These are phyloP conservation scores for Ensete ventricosum DNA, from an alignment of 176 grass and related monocot genomes.

Conservation along the genomic window DNA sequence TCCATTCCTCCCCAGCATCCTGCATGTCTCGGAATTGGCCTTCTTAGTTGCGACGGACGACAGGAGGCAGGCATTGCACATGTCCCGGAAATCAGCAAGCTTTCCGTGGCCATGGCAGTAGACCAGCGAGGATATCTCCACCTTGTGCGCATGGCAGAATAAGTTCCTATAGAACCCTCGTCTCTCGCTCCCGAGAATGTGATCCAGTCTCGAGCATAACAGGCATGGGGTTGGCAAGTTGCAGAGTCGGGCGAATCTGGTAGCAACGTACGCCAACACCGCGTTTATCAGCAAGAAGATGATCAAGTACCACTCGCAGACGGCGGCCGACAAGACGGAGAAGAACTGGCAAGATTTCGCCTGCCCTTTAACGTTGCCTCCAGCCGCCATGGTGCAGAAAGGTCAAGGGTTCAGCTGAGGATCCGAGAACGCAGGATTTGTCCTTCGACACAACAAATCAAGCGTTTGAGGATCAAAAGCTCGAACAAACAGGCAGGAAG, in stretches of 20 bases:
- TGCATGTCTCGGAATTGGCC: slow-evolving; percentile 23
- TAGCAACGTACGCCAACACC: slow-evolving; percentile 39
- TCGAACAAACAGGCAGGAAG: background rate
- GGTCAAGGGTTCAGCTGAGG: background rate
- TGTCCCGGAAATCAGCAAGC: slow-evolving; percentile 43
- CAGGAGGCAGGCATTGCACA: slow-evolving; percentile 59
- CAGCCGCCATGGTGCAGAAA: background rate
- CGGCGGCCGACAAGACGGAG: slow-evolving; percentile 29
- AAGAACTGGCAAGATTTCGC: slow-evolving; percentile 28
- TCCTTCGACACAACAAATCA: too few relatives aligned
- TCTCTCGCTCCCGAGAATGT: slow-evolving; percentile 36
- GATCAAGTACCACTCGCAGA: slow-evolving; percentile 63
- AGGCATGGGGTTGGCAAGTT: slow-evolving; percentile 61
- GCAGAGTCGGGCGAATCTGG: slow-evolving; percentile 46
- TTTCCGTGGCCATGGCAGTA: slow-evolving; percentile 52
- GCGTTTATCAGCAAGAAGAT: slow-evolving; percentile 56
- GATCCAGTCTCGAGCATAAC: slow-evolving; percentile 61
- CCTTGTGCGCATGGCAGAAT: slow-evolving; percentile 57
- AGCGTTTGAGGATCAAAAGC: background rate
- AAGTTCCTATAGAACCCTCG: slow-evolving; percentile 36
- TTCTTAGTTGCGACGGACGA: slow-evolving; percentile 27
- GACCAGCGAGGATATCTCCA: slow-evolving; percentile 59
- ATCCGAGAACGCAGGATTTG: background rate
- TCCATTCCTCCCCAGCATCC: slow-evolving; percentile 12
- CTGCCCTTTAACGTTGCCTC: background rate